Percentiles rank a stretch among this genome's conserved stretches.
These are phyloP conservation scores for Wickerhamiella cacticola DNA, from an alignment of 805 yeast genomes.

Conservation along the genomic window DNA sequence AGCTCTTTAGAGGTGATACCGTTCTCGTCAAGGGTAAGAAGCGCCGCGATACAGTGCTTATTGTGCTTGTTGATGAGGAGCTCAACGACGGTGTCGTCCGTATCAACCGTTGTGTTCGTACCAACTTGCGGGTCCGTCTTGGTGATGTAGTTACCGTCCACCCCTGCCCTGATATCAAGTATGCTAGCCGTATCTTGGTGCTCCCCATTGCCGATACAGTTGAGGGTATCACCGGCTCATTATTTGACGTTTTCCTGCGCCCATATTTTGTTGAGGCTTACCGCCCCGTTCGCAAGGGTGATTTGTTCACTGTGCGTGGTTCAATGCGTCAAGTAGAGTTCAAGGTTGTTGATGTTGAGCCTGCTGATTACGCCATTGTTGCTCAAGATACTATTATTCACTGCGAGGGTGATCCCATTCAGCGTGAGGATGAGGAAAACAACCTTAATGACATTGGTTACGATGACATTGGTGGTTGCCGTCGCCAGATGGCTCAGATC, in stretches of 20 bases:
- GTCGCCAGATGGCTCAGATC: constrained; percentile 98
- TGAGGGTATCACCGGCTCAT: constrained; percentile 93
- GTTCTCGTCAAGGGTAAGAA: constrained; percentile 95
- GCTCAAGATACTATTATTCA: constrained; percentile 97
- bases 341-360: constrained; percentile 96
- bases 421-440: constrained; percentile 95
- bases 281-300: constrained; percentile 97
- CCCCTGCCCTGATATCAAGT: constrained; percentile 96
- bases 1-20: constrained; percentile 95
- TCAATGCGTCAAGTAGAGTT: constrained; percentile 99
- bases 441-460: constrained; percentile 95
- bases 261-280: constrained; percentile 98
- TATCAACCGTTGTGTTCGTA: constrained; percentile 89
- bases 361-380: constrained; percentile 92
- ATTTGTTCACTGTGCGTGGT: constrained; percentile 90
- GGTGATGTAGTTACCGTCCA: constrained; percentile 87
- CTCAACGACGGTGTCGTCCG: constrained; percentile 92
- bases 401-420: constrained; percentile 98
- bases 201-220: constrained; percentile 96
- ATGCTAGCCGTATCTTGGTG: constrained; percentile 87
- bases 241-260: constrained; percentile 90
- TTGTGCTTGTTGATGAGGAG: constrained; percentile 93
- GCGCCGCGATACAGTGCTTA: constrained; percentile 92
- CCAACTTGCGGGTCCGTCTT: constrained; percentile 82
- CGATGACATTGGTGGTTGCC: constrained; percentile 98